These are phyloP conservation scores for Balamuthia mandrillaris DNA, from an alignment of 208 protist genomes.

Conservation along the genomic window DNA sequence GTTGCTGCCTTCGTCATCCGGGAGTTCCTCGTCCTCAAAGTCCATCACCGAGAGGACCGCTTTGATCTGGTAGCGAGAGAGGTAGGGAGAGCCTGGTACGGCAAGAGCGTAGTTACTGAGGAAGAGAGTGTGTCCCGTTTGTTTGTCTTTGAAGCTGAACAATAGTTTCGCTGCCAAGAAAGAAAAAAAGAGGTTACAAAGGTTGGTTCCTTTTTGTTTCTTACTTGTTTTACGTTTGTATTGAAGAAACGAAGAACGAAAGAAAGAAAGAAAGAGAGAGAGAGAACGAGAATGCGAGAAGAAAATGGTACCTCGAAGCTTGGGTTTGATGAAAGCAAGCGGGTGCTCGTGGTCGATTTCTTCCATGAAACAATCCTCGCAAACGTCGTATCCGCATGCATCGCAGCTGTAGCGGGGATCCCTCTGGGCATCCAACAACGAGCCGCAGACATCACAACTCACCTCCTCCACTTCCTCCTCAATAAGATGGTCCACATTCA, in stretches of 20 bases:
- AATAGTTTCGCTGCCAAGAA: neutral
- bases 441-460: neutral
- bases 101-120: conserved; percentile 6
- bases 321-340: neutral
- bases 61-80: neutral
- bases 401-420: neutral
- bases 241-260: neutral
- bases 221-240: neutral
- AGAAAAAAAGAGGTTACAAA: neutral
- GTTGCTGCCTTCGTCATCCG: too few species aligned
- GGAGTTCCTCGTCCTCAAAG: conserved; percentile 5
- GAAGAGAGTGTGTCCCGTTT: conserved; percentile 19
- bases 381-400: conserved; percentile 7
- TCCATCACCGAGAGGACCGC: conserved; percentile 20
- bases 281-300: neutral
- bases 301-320: neutral
- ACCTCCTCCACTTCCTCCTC: conserved; percentile 13
- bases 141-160: neutral
- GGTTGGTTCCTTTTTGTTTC: neutral
- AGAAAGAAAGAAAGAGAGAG: neutral
- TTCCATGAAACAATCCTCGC: conserved; percentile 20
- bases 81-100: neutral
- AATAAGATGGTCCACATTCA: too few species aligned
- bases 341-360: neutral
- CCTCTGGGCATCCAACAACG: neutral